Evolutionary conservation across 306 rosid species (phyloP), one percentile per base, ranked within the genome.

Genomic region (Sesbania bispinosa): DNA sequence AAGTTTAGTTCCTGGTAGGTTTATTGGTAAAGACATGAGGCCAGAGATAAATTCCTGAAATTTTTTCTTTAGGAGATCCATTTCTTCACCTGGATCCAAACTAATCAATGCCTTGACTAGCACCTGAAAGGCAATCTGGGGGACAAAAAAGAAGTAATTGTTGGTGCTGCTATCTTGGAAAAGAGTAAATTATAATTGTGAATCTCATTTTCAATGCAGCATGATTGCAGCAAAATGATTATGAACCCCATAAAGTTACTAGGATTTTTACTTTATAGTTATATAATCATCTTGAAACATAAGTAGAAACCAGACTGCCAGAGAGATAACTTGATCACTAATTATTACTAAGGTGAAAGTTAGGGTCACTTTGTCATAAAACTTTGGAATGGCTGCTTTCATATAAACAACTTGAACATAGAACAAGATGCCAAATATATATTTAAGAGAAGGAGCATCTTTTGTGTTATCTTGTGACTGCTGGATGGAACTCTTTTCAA

Each of bases 11-110:
- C 98, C 98, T n/a, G 97, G 97, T 41, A 94, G 55, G 59, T 86
- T 94, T 43, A 94, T 84, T 14, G 98, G 98, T 32, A 94, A 69
- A 69, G 96, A 86, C 92, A 94, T 94, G 59, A 94, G 87, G 74
- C 98, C 96, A n/a, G 97, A 89, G 26, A 86, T 91, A 84, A 94
- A 94, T 73, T 85, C 84, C 64, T 88, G 96, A 74, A 89, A 94
- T 73, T 86, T 84, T 73, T 89, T 83, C 87, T 83, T 86, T 30
- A 94, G 85, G 48, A 81, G 77, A 54, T 94, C 91, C 97, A 91
- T 90, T 50, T 92, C 90, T 67, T 83, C 79, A 53, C 96, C 88
- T 51, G 92, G 98, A 71, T 86, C 81, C 85, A 90, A 83, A 73
- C 87, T 90, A 65, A 94, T 87, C 87, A 94, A 79, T 75, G 88